Evolutionary conservation across 805 yeast species (phyloP).

Genomic region (Monosporozyma unispora): DNA sequence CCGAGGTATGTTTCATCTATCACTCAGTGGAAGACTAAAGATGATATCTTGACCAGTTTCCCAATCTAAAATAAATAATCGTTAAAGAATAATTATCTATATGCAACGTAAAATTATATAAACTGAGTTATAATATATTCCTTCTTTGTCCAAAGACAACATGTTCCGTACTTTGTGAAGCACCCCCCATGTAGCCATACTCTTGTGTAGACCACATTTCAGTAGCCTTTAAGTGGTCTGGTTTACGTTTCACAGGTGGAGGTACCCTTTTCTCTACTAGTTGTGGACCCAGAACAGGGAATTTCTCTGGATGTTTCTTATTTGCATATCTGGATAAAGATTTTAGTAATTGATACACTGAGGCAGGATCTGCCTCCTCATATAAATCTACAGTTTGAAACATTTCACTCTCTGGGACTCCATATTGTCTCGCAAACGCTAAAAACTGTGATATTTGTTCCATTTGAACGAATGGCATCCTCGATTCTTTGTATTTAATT

Average conservation of each 20-base stretch:
- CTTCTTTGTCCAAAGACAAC: constrained; percentile 47
- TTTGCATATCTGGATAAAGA: constrained; percentile 65
- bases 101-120: neutral
- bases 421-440: constrained; percentile 48
- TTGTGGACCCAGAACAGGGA: constrained; percentile 51
- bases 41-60: neutral
- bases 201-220: constrained; percentile 50
- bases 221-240: constrained; percentile 34
- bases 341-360: constrained; percentile 63
- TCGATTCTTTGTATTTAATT: constrained; percentile 46
- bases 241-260: constrained; percentile 48
- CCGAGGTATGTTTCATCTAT: constrained; percentile 24
- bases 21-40: constrained; percentile 1
- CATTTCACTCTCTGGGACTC: constrained; percentile 72
- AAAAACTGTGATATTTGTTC: constrained; percentile 73
- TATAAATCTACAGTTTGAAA: constrained; percentile 72
- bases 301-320: constrained; percentile 38
- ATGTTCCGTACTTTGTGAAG: constrained; percentile 44
- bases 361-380: constrained; percentile 63
- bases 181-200: constrained; percentile 53
- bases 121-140: constrained; percentile 29
- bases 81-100: neutral
- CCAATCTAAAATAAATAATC: neutral
- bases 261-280: constrained; percentile 40
- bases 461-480: constrained; percentile 73